phyloP scores from a whole-genome alignment of 2,329 filamentous ascomycete genomes.

The Ophiocordyceps polyrhachis-furcata region DNA sequence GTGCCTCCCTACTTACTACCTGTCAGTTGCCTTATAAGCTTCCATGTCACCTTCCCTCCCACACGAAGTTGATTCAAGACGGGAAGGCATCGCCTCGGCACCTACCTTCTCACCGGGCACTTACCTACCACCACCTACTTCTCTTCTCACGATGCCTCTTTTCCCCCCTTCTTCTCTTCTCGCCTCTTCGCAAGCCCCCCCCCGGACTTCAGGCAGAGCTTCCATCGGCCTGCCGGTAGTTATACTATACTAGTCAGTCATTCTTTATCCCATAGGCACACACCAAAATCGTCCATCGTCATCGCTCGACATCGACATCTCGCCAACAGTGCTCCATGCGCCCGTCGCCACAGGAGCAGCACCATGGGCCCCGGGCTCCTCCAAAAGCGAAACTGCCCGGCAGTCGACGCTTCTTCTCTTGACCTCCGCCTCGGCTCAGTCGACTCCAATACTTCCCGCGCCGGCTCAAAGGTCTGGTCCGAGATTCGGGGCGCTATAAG shows the following conservation, averaged over 20 bases:
- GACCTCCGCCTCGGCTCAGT: background rate
- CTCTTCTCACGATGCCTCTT: background rate
- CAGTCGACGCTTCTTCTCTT: background rate
- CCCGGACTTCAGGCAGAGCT: background rate
- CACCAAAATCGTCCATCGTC: background rate
- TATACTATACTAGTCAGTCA: too few species aligned
- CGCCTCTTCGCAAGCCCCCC: background rate
- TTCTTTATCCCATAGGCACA: slow-evolving; percentile 1
- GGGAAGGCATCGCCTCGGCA: too few species aligned
- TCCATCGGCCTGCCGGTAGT: background rate
- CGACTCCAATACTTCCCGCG: slow-evolving; percentile 9
- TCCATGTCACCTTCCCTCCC: too few species aligned
- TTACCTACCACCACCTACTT: too few species aligned
- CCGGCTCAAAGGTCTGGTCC: slow-evolving; percentile 14
- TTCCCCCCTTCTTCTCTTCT: background rate
- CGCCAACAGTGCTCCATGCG: background rate
- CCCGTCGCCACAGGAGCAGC: slow-evolving; percentile 4
- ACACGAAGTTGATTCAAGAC: too few species aligned
- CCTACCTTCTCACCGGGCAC: background rate
- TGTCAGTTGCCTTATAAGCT: too few species aligned
- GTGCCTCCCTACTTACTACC: background rate
- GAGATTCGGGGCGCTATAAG: slow-evolving; percentile 16
- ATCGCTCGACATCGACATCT: background rate
- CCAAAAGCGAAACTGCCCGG: slow-evolving; percentile 9
- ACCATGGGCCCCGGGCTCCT: slow-evolving; percentile 12